Evolutionary conservation across 805 yeast genomes (phyloP), one percentile per base, ranked within the genome.

Genomic region (Starmerella geochares): DNA sequence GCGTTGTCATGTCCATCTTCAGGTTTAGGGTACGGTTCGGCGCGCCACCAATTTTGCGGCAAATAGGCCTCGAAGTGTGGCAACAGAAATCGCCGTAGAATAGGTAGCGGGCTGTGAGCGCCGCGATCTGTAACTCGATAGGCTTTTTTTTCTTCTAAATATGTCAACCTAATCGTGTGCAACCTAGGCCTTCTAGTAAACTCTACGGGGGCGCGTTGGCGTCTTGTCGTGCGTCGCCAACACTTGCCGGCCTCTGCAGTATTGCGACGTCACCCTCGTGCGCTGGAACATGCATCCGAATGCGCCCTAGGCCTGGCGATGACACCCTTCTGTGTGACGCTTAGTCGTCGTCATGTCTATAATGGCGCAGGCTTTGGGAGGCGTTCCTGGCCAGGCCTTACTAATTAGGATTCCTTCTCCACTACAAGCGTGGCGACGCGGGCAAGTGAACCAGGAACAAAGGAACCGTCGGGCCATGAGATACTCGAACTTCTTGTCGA

Each of bases 401-500:
- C 33, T 40, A 40, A 40, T 14, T 40, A 16, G 44, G 17, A 8
- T 25, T 40, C 44, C 44, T 40, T 14, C 44, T 27, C 33, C 24
- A 13, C 13, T 25, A 25, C 44, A 40, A 40, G 44, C 44, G 44
- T 40, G 44, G 44, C 44, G 44, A 27, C 44, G 33, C 33, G 33
- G 44, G 44, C 16, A 36, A 36, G 39, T 36, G 33, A 19, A 38
- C 42, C 32, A 25, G 44, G 23, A 21, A 14, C 4, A 25, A 27
- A 27, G 44, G 44, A 25, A 27, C 37, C 16, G 32, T 29, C 29
- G 37, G 13, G 40, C 37, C 40, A 88, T 87, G 98, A 79, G 96
- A 67, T 95, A 87, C 61, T 79, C 95, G 32, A 87, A 87, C 68
- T 83, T 83, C 69, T 79, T 82, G 61, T 80, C 88, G 20, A 77